These are phyloP conservation scores for Ophiocytium majus DNA, from an alignment of 352 stramenopile species.

Conservation along the genomic window DNA sequence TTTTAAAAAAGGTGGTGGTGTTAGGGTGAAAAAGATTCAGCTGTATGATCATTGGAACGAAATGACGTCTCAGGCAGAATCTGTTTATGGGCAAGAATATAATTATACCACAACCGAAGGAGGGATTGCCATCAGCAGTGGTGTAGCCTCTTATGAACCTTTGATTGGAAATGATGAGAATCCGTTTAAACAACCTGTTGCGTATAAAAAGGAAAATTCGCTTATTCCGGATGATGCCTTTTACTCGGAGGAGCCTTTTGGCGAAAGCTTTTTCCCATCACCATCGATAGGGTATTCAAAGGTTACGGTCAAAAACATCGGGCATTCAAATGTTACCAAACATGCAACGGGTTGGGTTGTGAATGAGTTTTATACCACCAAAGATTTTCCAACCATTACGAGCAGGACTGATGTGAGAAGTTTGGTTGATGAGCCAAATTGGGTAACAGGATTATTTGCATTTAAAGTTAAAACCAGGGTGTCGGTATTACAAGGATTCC, in stretches of 20 bases:
- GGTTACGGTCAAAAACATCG: background rate
- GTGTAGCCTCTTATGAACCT: background rate
- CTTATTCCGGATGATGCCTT: background rate
- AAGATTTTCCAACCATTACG: constrained; percentile 16
- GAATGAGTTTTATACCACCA: constrained; percentile 15
- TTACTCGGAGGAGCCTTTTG: background rate
- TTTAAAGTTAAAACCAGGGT: background rate
- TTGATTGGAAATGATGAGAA: background rate
- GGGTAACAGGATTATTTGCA: background rate
- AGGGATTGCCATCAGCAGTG: background rate
- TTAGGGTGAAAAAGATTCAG: background rate
- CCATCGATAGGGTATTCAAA: constrained; percentile 13
- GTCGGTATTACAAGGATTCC: background rate
- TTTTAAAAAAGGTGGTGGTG: background rate
- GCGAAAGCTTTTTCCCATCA: background rate
- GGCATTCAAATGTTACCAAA: background rate
- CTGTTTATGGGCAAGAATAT: constrained; percentile 3
- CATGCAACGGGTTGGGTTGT: background rate
- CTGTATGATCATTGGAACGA: constrained; percentile 1
- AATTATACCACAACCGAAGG: background rate
- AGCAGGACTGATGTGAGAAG: background rate
- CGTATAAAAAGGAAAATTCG: background rate
- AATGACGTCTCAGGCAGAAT: background rate
- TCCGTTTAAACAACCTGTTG: background rate
- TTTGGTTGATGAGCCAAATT: background rate